Evolutionary conservation across 768 basidiomycete genomes (phyloP), one percentile per base, ranked within the genome.

Genomic region (Ramaria rubella): DNA sequence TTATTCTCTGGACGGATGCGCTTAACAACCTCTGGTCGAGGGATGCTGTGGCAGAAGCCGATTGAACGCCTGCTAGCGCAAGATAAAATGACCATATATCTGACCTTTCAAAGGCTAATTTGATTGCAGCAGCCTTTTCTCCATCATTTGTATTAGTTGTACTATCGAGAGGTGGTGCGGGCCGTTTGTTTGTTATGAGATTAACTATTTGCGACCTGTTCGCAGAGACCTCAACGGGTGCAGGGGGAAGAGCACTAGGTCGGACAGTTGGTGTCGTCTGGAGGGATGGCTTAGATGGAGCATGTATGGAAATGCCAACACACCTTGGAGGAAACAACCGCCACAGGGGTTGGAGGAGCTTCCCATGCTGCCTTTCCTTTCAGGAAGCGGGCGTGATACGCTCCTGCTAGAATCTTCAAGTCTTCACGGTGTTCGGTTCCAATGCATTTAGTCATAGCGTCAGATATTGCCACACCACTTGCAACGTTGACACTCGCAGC

Each of bases 391-490:
- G 52, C 50, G 29, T 38, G 40, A 52, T 71, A 90, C 83, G 89
- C 85, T 70, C 80, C 75, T 5, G 83, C 88, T 26, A 92, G 73
- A 59, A 90, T 85, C 68, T 90, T 90, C 33, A 92, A 71, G 64
- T 92, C 88, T n/a, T 83, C 84, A 7, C 93, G 82, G 59, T 86
- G 83, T 69, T 95, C 93, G 21, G 74, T 81, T 62, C 83, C 82
- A 21, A 90, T 63, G 60, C 90, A 80, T 27, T 76, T 75, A 61
- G 86, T 79, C 60, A 94, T 80, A 4, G 81, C 79, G 21, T 67
- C 68, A 61, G 84, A 78, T 43, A 92, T 76, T 38, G 69, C 71
- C 9, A 73, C 64, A 12, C 86, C 89, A 26, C 75, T 73, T 53
- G 76, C 79, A 43, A 72, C 72, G 36, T 70, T 67, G 31, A 85